phyloP scores from a whole-genome alignment of 2,329 filamentous ascomycete genomes.

The Penicillium freii region DNA sequence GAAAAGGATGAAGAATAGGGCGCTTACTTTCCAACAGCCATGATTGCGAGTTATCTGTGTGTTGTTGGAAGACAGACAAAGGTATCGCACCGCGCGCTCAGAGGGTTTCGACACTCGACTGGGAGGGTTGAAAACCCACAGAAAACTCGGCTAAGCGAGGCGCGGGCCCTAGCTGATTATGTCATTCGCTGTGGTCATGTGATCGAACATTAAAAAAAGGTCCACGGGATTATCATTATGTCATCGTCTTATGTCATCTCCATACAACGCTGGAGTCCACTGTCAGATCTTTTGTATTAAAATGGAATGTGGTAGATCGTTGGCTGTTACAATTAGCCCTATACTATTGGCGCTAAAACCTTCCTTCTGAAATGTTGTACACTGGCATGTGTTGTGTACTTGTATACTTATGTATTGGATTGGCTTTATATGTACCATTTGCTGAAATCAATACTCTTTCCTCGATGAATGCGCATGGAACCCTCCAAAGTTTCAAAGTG shows the following conservation, averaged over 20 bases:
- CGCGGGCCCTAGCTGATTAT: slow-evolving; percentile 38
- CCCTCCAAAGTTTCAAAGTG: not conserved
- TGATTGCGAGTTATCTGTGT: slow-evolving; percentile 60
- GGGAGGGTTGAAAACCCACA: slow-evolving; percentile 45
- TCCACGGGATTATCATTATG: not conserved
- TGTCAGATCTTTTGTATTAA: not conserved
- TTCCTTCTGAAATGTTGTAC: not conserved
- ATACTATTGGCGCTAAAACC: not conserved
- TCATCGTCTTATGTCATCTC: not conserved
- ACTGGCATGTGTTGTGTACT: not conserved
- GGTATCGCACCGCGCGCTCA: slow-evolving; percentile 42
- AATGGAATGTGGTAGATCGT: not conserved
- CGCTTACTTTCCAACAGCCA: slow-evolving; percentile 76
- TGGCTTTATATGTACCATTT: not conserved
- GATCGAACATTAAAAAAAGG: slow-evolving; percentile 14
- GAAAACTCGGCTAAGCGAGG: slow-evolving; percentile 48
- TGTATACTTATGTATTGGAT: not conserved
- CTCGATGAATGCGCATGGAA: not conserved
- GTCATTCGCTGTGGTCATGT: slow-evolving; percentile 25
- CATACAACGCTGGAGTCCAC: not conserved
- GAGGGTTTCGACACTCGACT: slow-evolving; percentile 39
- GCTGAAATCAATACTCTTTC: not conserved
- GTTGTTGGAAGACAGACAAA: slow-evolving; percentile 43
- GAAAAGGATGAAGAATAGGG: slow-evolving; percentile 8
- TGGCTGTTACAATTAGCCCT: not conserved